These are phyloP conservation scores for Lachancea lanzarotensis DNA, from an alignment of 805 yeast species.

Conservation along the genomic window DNA sequence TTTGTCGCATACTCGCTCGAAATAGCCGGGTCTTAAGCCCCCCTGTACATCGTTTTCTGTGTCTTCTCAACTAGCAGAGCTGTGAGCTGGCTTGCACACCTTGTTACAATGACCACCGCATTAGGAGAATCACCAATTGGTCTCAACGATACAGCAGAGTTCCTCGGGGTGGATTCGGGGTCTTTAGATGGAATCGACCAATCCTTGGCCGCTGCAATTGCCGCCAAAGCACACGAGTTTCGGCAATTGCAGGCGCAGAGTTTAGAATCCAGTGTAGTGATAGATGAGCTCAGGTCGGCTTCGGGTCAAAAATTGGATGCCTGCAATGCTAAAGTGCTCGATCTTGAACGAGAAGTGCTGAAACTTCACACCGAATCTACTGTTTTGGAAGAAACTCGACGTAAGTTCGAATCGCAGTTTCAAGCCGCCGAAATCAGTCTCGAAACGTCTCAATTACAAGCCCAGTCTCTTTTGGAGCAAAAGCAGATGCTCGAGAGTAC, in stretches of 20 bases:
- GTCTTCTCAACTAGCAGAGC: neutral
- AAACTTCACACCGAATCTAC: constrained; percentile 18
- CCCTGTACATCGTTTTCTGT: neutral
- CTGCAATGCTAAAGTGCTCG: constrained; percentile 28
- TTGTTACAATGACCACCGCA: neutral
- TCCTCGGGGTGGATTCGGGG: constrained; percentile 28
- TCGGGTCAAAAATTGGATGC: constrained; percentile 30
- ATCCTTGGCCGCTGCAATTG: constrained; percentile 24
- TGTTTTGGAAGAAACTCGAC: constrained; percentile 18
- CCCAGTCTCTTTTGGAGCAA: constrained; percentile 11
- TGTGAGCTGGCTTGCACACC: neutral
- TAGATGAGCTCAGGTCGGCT: constrained; percentile 37
- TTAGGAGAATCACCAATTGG: neutral
- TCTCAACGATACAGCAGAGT: constrained; percentile 29
- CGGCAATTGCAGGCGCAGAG: constrained; percentile 35
- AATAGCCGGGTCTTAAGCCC: neutral
- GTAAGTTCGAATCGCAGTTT: constrained; percentile 10
- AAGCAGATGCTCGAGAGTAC: constrained; percentile 15
- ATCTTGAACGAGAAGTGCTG: constrained; percentile 20
- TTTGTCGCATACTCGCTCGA: neutral
- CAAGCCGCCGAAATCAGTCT: constrained; percentile 8
- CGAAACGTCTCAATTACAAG: constrained; percentile 6
- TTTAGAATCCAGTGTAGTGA: constrained; percentile 33
- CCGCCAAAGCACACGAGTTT: constrained; percentile 30
- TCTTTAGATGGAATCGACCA: constrained; percentile 20